Base-by-base conservation (phyloP, 169 alveolate genomes). In the Eimeria brunetti region DNA sequence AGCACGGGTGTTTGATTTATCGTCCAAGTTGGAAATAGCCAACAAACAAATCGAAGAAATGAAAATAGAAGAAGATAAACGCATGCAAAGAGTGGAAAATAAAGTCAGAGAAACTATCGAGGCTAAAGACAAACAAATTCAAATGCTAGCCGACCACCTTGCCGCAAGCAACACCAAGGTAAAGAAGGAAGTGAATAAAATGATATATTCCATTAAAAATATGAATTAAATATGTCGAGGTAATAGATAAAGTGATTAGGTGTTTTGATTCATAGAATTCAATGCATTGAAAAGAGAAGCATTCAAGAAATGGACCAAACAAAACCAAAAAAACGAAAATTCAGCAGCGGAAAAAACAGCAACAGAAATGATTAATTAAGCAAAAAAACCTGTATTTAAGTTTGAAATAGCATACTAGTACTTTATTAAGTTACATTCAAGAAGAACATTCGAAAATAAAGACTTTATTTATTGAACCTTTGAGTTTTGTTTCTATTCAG, bases 111-210 rank as follows among this genome's bases (percentile, higher is more conserved):
- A 89, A 33, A 73, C 94, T 16, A 62, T 89, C 1, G 46, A 49
- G 69, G 94, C 88, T n/a, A 89, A 89, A 36, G 94, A 89, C 62
- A 69, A 89, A 33, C n/a, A 86, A 20, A 89, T 89, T 0, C 94
- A 80, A 18, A 56, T 36, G 22, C 88, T 89, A 7, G 30, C 41
- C 41, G 94, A 89, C 11, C 88, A 89, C 41, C 78, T 69, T 73
- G 51, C 94, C 9, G 94, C 94, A 18, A 56, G 78, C 36, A 80
- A 89, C 46, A 89, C 94, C n/a, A 89, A 71, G 75, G 94, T 89
- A 49, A 7, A 51, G 41, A 69, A 69, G 36, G 36, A 69, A 69
- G 20, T 58, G n/a, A 20, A 20, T 58, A 20, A 16, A 58, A 58
- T 58, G 12, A 58, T 12, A 58, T 12, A 58, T 16, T 58, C 12